Conservation (phyloP, 306 rosid genomes). For the Crataegus laevigata region DNA sequence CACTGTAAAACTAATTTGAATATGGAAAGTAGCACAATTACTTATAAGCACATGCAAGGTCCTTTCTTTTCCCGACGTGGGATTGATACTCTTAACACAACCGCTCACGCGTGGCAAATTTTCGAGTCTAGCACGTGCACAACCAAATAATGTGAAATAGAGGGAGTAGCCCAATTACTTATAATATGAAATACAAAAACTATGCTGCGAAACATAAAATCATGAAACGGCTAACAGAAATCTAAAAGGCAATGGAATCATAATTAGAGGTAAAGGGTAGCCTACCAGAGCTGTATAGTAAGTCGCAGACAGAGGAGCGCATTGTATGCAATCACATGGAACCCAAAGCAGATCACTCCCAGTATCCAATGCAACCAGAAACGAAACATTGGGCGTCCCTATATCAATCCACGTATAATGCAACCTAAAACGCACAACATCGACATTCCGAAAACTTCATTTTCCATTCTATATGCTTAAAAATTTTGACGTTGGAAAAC, state of each 20-base stretch:
- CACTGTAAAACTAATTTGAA: no score
- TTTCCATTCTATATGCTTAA: background rate
- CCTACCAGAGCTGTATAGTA: slow-evolving; percentile 67
- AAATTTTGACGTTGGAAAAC: background rate
- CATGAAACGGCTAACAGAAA: background rate
- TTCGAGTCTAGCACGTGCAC: no score
- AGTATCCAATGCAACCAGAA: slow-evolving; percentile 90
- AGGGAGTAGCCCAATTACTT: no score
- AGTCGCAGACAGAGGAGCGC: slow-evolving; percentile 78
- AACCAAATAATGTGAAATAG: no score
- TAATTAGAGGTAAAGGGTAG: background rate
- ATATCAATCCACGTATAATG: slow-evolving; percentile 91
- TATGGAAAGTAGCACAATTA: no score
- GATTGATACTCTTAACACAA: no score
- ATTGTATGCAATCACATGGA: slow-evolving; percentile 83
- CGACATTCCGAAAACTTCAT: background rate
- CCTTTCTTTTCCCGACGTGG: no score
- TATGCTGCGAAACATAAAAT: background rate
- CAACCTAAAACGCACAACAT: slow-evolving; percentile 40
- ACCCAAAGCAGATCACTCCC: slow-evolving; percentile 96
- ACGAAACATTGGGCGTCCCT: slow-evolving; percentile 82
- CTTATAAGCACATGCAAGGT: no score
- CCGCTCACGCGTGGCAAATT: no score
- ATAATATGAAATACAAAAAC: background rate
- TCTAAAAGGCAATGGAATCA: background rate